phyloP scores from a whole-genome alignment of 1,139 yeast genomes.

The Saccharomyces hybrid region DNA sequence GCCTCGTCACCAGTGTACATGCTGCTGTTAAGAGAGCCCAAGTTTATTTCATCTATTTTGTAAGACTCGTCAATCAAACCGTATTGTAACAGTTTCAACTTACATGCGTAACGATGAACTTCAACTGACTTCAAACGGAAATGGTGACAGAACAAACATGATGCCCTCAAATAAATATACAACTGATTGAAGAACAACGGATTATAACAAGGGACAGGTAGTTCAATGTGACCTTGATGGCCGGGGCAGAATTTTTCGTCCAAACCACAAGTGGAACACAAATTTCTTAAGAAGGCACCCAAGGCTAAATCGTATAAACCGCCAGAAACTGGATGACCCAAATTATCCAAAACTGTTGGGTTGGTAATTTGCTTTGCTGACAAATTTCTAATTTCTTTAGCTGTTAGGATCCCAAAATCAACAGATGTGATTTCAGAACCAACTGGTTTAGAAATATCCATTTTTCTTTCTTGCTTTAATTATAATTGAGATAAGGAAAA shows the following conservation, averaged over 20 bases:
- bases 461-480: conserved; percentile 26
- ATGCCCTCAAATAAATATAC: conserved; percentile 71
- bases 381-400: conserved; percentile 73
- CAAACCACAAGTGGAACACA: conserved; percentile 92
- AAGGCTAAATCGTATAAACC: conserved; percentile 91
- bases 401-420: conserved; percentile 79
- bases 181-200: conserved; percentile 90
- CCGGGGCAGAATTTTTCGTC: conserved; percentile 96
- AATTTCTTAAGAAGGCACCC: conserved; percentile 84
- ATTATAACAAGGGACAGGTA: conserved; percentile 91
- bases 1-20: conserved; percentile 36
- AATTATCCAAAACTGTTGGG: conserved; percentile 87
- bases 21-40: conserved; percentile 28
- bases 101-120: conserved; percentile 69
- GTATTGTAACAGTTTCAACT: conserved; percentile 73
- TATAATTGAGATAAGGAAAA: not conserved
- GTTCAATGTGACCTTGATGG: conserved; percentile 94
- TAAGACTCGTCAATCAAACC: conserved; percentile 77
- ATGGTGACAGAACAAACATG: conserved; percentile 86
- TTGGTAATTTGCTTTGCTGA: conserved; percentile 94
- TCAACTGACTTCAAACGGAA: conserved; percentile 65
- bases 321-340: conserved; percentile 91
- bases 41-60: conserved; percentile 58
- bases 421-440: conserved; percentile 91
- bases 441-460: conserved; percentile 94